phyloP scores from a whole-genome alignment of 2,329 filamentous ascomycete genomes.

The Tricladium varicosporioides region DNA sequence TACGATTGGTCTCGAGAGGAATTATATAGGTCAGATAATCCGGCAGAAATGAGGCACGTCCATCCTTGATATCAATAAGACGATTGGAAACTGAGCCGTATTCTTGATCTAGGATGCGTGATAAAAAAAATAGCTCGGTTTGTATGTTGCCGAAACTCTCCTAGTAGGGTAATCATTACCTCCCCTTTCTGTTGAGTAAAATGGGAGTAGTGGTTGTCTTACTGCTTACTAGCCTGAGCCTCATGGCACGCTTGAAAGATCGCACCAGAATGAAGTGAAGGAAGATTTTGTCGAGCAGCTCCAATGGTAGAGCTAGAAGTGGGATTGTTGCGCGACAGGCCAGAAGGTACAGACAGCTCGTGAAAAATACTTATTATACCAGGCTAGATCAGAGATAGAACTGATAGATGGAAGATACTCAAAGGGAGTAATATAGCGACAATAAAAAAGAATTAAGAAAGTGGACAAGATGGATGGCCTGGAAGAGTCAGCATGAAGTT shows the following conservation, averaged over 20 bases:
- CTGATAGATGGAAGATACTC: not conserved
- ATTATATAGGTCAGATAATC: not conserved
- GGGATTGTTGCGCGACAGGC: not conserved
- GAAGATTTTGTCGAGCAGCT: not conserved
- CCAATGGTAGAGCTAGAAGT: not conserved
- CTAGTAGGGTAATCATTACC: not conserved
- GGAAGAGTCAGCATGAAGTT: not conserved
- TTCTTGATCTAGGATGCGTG: not conserved
- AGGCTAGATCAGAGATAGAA: too few species aligned
- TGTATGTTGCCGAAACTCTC: not conserved
- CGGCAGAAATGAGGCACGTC: not conserved
- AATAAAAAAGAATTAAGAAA: not conserved
- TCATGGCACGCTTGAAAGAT: not conserved
- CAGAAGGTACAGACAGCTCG: not conserved
- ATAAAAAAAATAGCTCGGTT: not conserved
- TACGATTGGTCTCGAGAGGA: not conserved
- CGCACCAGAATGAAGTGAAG: not conserved
- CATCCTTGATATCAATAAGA: not conserved
- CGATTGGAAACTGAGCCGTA: not conserved
- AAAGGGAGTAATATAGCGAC: not conserved
- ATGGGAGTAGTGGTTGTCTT: not conserved
- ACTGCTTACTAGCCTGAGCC: not conserved
- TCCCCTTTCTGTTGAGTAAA: not conserved
- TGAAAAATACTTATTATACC: too few species aligned
- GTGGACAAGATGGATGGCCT: not conserved